These are phyloP conservation scores for Paecilomyces niveus DNA, from an alignment of 2,329 filamentous ascomycete genomes.

Conservation along the genomic window DNA sequence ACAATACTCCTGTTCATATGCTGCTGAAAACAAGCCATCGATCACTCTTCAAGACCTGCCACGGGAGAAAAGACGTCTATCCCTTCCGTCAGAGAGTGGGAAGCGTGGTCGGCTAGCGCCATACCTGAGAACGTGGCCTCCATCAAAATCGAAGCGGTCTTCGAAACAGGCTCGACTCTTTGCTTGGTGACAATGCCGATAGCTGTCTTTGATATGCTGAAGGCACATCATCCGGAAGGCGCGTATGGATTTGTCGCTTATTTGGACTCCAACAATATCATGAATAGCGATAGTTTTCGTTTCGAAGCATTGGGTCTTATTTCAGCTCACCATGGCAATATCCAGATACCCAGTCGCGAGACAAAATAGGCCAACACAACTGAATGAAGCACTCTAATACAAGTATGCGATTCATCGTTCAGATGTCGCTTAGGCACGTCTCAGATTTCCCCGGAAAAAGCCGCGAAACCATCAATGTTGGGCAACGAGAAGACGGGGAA, in stretches of 20 bases:
- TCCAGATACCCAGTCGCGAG: not conserved
- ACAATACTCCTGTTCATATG: not conserved
- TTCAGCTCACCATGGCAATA: not conserved
- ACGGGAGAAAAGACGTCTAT: not conserved
- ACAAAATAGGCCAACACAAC: not conserved
- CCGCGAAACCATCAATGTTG: not conserved
- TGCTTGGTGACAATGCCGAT: constrained; percentile 5
- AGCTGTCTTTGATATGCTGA: constrained; percentile 5
- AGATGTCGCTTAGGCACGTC: not conserved
- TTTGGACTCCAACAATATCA: constrained; percentile 2
- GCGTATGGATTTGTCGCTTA: constrained; percentile 5
- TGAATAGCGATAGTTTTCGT: not conserved
- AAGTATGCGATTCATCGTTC: not conserved
- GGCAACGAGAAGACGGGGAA: not conserved
- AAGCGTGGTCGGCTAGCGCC: not conserved
- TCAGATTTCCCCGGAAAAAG: not conserved
- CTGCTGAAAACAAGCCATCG: not conserved
- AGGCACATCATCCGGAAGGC: not conserved
- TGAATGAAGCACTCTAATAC: not conserved
- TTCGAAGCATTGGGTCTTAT: not conserved
- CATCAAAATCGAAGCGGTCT: constrained; percentile 4
- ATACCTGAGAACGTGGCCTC: constrained; percentile 2
- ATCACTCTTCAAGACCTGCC: not conserved
- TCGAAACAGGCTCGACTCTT: constrained; percentile 1
- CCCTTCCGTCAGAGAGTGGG: not conserved